These are phyloP conservation scores for Ampelocalamus luodianensis DNA, from an alignment of 176 grass and related monocot species.

Conservation along the genomic window DNA sequence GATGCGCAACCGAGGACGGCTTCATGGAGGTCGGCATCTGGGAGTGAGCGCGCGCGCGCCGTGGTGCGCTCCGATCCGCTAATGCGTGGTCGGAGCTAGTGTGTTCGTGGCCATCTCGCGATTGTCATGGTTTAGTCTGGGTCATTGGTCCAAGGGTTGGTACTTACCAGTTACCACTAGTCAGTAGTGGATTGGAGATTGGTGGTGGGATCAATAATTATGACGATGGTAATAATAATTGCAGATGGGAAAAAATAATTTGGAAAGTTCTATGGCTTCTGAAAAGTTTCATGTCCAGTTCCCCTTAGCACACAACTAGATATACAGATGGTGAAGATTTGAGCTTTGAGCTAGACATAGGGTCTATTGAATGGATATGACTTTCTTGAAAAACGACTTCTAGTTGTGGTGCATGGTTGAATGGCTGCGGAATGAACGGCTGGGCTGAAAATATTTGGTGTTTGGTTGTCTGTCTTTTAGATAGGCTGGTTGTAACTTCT, in stretches of 20 bases:
- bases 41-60: slow-evolving; percentile 40
- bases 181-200: neutral
- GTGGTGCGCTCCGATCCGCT: neutral
- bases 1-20: slow-evolving; percentile 72
- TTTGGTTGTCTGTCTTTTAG: too few relatives aligned
- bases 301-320: too few relatives aligned
- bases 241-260: slow-evolving; percentile 17
- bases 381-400: too few relatives aligned
- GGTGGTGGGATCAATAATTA: too few relatives aligned
- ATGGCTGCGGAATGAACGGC: too few relatives aligned
- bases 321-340: too few relatives aligned
- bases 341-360: too few relatives aligned
- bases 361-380: too few relatives aligned
- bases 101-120: slow-evolving; percentile 34
- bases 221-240: too few relatives aligned
- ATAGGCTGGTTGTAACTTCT: too few relatives aligned
- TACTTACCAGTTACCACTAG: neutral
- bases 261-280: slow-evolving; percentile 2
- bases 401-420: too few relatives aligned
- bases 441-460: too few relatives aligned
- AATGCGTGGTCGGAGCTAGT: neutral
- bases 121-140: slow-evolving; percentile 22
- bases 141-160: neutral
- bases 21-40: slow-evolving; percentile 95
- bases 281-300: neutral